phyloP scores from a whole-genome alignment of 2,329 filamentous ascomycete species.

The Ilyonectria destructans region DNA sequence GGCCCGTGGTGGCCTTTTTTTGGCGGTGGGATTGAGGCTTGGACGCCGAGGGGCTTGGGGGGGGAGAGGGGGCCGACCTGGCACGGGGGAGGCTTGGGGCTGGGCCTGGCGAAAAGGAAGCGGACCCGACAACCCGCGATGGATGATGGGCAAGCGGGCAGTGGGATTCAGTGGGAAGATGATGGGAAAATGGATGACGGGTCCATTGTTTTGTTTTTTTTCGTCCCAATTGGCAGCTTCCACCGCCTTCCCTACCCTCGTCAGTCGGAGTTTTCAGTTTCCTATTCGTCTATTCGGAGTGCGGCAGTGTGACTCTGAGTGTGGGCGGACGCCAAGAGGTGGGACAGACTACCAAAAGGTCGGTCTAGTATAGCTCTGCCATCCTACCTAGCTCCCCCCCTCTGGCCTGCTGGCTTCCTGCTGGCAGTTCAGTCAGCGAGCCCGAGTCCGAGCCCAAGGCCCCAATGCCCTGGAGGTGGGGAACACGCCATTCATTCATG shows the following conservation, averaged over 20 bases:
- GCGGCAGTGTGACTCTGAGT: constrained; percentile 41
- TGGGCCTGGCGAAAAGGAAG: constrained; percentile 14
- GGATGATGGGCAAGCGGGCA: not conserved
- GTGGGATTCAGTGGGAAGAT: constrained; percentile 2
- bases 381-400: constrained; percentile 2
- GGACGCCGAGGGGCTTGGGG: constrained; percentile 12
- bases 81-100: constrained; percentile 18
- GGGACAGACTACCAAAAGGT: constrained; percentile 33
- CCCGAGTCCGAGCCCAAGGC: constrained; percentile 24
- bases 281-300: constrained; percentile 38
- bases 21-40: constrained; percentile 42
- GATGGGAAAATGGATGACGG: constrained; percentile 23
- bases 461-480: constrained; percentile 19
- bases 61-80: not conserved
- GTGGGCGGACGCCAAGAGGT: constrained; percentile 36
- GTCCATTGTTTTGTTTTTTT: constrained; percentile 26
- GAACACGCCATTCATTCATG: constrained; percentile 28
- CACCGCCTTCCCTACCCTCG: constrained; percentile 12
- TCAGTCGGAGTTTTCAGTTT: constrained; percentile 23
- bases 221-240: constrained; percentile 22
- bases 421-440: constrained; percentile 15
- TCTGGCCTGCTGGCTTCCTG: constrained; percentile 1
- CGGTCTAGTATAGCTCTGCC: constrained; percentile 20
- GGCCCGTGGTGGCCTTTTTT: constrained; percentile 21
- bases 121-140: constrained; percentile 33